phyloP scores from a whole-genome alignment of 2,329 filamentous ascomycete genomes.

The Tolypocladium nubicola region DNA sequence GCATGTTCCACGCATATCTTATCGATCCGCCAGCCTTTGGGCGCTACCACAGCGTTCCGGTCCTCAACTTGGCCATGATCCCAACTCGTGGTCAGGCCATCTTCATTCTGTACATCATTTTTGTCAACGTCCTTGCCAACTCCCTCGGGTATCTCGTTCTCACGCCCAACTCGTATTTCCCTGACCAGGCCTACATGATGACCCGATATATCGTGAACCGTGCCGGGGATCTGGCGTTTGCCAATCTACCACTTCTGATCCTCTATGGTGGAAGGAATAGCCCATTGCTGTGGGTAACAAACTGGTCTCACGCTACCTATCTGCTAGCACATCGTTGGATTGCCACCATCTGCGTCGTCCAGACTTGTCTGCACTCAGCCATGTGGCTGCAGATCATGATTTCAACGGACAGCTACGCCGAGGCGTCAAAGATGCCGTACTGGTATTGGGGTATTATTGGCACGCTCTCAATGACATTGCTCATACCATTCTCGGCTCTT shows the following conservation, averaged over 20 bases:
- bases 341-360: constrained; percentile 30
- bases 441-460: constrained; percentile 34
- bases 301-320: constrained; percentile 38
- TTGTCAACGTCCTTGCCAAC: constrained; percentile 24
- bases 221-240: constrained; percentile 28
- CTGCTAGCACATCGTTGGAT: constrained; percentile 39
- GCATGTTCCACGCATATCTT: constrained; percentile 13
- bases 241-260: constrained; percentile 28
- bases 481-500: constrained; percentile 22
- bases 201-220: constrained; percentile 26
- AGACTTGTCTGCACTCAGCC: constrained; percentile 36
- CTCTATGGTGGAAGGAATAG: constrained; percentile 37
- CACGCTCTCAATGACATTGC: constrained; percentile 19
- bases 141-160: constrained; percentile 16
- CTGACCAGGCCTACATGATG: constrained; percentile 14
- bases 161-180: constrained; percentile 18
- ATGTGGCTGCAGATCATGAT: constrained; percentile 25
- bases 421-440: constrained; percentile 18
- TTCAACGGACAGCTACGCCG: constrained; percentile 13
- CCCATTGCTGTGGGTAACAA: constrained; percentile 34
- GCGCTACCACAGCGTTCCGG: constrained; percentile 11
- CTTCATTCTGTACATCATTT: constrained; percentile 29
- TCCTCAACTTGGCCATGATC: constrained; percentile 12
- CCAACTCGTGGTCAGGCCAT: constrained; percentile 32
- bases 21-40: constrained; percentile 16